Evolutionary conservation across 805 yeast species (phyloP), one percentile per base, ranked within the genome.

Genomic region (Lipomyces spencermartinsiae): DNA sequence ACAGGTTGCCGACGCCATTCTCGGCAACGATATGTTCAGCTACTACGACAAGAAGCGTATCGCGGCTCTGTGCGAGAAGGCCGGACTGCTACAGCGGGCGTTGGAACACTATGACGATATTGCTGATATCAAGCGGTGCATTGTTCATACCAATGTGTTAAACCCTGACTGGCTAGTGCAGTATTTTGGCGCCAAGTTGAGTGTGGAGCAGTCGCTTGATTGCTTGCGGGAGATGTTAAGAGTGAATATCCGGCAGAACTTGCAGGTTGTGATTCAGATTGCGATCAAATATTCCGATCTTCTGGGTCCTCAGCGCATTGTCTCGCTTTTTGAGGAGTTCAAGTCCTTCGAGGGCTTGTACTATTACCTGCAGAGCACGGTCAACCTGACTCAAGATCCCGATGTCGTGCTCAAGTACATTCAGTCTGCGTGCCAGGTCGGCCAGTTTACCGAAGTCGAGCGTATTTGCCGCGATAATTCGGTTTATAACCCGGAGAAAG

Each of bases 1-100:
- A 62, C 99, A 95, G 84, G 99, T 95, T 66, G 99, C 99, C 56
- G 99, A 95, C 80, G 99, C 99, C 25, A 95, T 95, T 73, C 84
- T 95, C 75, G 97, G 98, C 69, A 95, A 94, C 80, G 88, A 89
- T 69, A 94, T 95, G 92, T 95, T 96, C 82, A 87, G 93, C 73
- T 97, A 93, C 78, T 95, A 92, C 79, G 99, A 95, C 80, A 90
- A 92, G 75, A 93, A 96, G 74, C 89, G 96, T 49, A 89, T 95
- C 77, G 99, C 98, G 29, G 85, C 88, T 67, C 85, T 96, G 73
- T 88, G 97, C 80, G 99, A 95, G 81, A 92, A 92, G 81, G 94
- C 97, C n/a, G 98, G 98, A 22, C 84, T 95, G 73, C 89, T 84
- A 79, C 97, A 93, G 84, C 90, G 98, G 78, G 98, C 99, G 22